Evolutionary conservation across 495 filamentous ascomycete genomes (phyloP), one percentile per base, ranked within the genome.

Genomic region (Amphirosellinia nigrospora): DNA sequence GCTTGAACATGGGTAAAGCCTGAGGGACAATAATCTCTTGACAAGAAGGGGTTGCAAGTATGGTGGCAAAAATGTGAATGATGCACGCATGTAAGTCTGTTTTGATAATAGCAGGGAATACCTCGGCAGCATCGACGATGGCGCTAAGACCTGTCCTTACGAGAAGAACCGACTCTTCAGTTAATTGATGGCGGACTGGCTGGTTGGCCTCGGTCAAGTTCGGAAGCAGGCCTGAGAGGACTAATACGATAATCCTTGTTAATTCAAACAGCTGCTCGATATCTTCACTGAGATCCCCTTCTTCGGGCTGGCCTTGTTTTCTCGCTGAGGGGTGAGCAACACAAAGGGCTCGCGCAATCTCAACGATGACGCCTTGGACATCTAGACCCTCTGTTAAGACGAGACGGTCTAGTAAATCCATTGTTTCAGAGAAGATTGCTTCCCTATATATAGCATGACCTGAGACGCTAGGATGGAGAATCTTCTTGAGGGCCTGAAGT

Each of bases 261-360:
- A 98, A 82, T 78, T 99, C 96, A 75, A 99, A 99, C 0, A 99
- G 86, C 80, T 99, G 96, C 75, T 99, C 96, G 63, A 99, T 96
- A 72, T 98, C 96, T 77, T 98, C 96, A 0, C 93, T 94, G 11
- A 98, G 83, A 72, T 96, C 90, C 56, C 94, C 88, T 59, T 84
- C 85, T 7, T 91, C 88, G 19, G 86, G 78, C 69, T 89, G 87
- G 26, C 90, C 85, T 50, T 86, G 86, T 75, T 91, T 92, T 52
- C 87, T 84, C 2, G 96, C 94, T 1, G 94, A 94, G 4, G 95
- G 96, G 75, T 99, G 96, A 58, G 92, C 89, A 7, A 98, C 82
- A 60, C 94, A 97, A 21, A 99, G 82, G 69, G 93, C 94, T 46
- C 93, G 86, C 9, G 94, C 94, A 68, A 98, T 97, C 74, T 97